phyloP scores from a whole-genome alignment of 2,329 filamentous ascomycete genomes.

The Sarocladium brachiariae region DNA sequence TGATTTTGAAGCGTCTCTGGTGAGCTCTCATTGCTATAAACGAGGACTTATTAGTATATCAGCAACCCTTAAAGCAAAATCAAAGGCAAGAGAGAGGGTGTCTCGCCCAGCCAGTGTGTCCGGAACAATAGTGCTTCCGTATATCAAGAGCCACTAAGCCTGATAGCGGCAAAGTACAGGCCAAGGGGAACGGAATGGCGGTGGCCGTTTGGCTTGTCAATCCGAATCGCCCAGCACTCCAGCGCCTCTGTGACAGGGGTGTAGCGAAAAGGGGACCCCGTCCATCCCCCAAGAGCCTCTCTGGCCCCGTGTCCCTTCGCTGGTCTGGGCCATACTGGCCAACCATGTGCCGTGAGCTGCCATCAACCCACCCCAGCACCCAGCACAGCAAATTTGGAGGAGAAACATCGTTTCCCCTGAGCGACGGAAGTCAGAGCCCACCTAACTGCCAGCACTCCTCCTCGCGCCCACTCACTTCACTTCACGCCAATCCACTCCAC shows the following conservation, averaged over 20 bases:
- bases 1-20: no score
- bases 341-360: constrained; percentile 12
- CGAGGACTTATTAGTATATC: no score
- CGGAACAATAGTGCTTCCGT: not conserved
- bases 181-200: not conserved
- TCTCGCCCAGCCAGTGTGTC: not conserved
- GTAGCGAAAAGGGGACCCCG: constrained; percentile 11
- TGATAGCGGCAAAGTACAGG: not conserved
- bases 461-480: constrained; percentile 9
- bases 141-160: not conserved
- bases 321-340: constrained; percentile 11
- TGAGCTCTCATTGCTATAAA: no score
- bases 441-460: constrained; percentile 2
- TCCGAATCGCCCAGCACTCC: not conserved
- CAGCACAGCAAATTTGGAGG: constrained; percentile 10
- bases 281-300: constrained; percentile 5
- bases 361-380: constrained; percentile 10
- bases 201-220: not conserved
- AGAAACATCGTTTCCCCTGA: constrained; percentile 10
- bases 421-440: constrained; percentile 5
- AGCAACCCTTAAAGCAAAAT: no score
- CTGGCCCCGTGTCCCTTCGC: constrained; percentile 11
- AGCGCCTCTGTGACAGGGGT: not conserved
- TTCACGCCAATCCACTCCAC: constrained; percentile 7
- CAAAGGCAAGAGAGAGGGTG: no score